Conservation (phyloP, 2,329 filamentous ascomycete genomes). For the Calonectria leucothoes region DNA sequence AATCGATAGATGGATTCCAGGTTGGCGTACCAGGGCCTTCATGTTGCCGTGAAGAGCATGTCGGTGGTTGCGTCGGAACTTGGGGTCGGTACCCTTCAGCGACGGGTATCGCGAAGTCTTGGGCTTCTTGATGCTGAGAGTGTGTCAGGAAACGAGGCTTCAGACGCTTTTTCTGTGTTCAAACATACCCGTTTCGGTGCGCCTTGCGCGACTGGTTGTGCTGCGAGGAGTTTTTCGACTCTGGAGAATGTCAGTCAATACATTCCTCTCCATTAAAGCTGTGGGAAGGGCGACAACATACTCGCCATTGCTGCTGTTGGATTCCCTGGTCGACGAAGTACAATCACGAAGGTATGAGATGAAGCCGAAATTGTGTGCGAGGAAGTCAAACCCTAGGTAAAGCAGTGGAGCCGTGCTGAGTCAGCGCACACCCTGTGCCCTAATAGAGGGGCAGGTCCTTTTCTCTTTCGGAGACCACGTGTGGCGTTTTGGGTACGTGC, state of each 20-base stretch:
- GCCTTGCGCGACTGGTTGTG: slow-evolving; percentile 99
- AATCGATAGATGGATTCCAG: not conserved
- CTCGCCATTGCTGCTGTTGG: slow-evolving; percentile 55
- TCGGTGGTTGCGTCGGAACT: slow-evolving; percentile 99
- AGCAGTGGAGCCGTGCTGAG: slow-evolving; percentile 35
- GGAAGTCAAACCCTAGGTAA: slow-evolving; percentile 39
- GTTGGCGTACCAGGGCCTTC: slow-evolving; percentile 86
- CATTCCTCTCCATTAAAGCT: not conserved
- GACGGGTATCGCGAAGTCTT: slow-evolving; percentile 99
- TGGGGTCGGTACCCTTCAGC: slow-evolving; percentile 98
- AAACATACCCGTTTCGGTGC: slow-evolving; percentile 95
- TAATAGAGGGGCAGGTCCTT: not conserved
- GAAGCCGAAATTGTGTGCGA: slow-evolving; percentile 47
- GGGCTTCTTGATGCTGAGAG: slow-evolving; percentile 98
- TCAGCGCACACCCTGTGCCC: slow-evolving; percentile 22
- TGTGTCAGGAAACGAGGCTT: slow-evolving; percentile 30
- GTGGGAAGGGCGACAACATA: slow-evolving; percentile 41
- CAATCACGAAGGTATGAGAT: slow-evolving; percentile 41
- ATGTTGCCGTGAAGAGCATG: slow-evolving; percentile 99
- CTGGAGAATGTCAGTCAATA: slow-evolving; percentile 59
- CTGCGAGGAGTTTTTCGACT: slow-evolving; percentile 99
- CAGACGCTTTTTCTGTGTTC: not conserved
- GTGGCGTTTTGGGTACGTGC: not conserved
- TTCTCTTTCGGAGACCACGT: not conserved
- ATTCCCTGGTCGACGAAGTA: slow-evolving; percentile 42